Base-by-base conservation (phyloP, 345 rosid species). In the Corymbia maculata region DNA sequence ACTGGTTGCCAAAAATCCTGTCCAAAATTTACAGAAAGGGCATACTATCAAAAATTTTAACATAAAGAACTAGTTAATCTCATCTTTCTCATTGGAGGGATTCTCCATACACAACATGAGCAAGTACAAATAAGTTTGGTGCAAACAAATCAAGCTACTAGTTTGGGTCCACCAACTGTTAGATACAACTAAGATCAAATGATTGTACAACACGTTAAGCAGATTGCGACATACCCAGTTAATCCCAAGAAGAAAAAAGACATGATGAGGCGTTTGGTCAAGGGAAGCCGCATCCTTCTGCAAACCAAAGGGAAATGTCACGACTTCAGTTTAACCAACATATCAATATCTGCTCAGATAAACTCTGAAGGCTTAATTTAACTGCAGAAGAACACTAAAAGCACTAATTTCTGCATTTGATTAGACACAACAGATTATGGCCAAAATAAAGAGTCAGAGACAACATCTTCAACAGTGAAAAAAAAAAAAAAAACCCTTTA, bases 1-100 rank as follows among this genome's bases (percentile, higher is more conserved):
- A 95, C 92, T 98, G 99, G 93, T 98, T 98, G 88, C 99, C 99
- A 91, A 98, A 98, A 88, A 98, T 95, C 96, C 99, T 98, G 92
- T 91, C 80, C 85, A 87, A 90, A 85, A 89, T 45, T 52, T 51
- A 55, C 59, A 85, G 55, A 87, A 66, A 87, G 88, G 61, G 70
- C 70, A 49, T 61, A 87, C 21, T 42, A 64, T 14, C 30, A 86
- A n/a, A 11, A 51, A 53, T 22, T 52, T 13, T 32, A 22, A n/a
- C 51, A 19, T 75, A 75, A 21, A 42, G 4, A 75, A 26, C 82
- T 75, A 10, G 47, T 36, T 9, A 3, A 75, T 75, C 26, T 21
- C 84, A 75, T 42, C 84, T 36, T 42, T 75, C 84, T 75, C 49
- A 75, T 19, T 44, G 45, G 59, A 85, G 86, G 24, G 44, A 85